These are phyloP conservation scores for Allium fistulosum DNA, from an alignment of 106 monocot species.

Conservation along the genomic window DNA sequence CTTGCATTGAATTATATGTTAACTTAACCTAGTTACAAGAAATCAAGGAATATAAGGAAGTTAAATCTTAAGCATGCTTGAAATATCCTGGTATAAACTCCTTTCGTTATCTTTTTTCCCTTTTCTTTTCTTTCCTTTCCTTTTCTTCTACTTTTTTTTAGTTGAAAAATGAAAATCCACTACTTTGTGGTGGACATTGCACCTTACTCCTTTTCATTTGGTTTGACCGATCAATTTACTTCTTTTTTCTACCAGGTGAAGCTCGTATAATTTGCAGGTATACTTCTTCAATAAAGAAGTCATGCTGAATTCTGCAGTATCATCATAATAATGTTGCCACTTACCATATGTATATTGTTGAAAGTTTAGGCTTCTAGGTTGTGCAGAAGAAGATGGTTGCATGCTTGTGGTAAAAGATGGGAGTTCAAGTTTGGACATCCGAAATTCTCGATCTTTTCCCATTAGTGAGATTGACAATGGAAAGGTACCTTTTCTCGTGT, in stretches of 20 bases:
- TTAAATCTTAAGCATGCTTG: no score
- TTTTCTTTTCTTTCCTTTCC: neutral
- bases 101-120: neutral
- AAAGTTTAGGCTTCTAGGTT: conserved; percentile 16
- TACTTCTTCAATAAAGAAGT: neutral
- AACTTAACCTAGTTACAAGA: no score
- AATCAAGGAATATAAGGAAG: no score
- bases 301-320: no score
- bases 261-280: conserved; percentile 33
- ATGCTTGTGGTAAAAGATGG: conserved; percentile 11
- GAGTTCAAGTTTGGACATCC: conserved; percentile 13
- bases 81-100: no score
- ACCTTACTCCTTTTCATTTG: neutral
- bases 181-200: no score
- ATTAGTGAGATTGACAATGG: conserved; percentile 22
- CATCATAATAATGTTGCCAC: no score
- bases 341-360: neutral
- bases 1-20: no score
- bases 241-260: conserved; percentile 18
- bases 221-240: no score
- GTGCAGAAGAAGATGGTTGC: conserved; percentile 18
- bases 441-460: conserved; percentile 23
- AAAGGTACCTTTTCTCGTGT: conserved; percentile 11
- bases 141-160: neutral
- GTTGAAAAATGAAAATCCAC: no score